Base-by-base conservation (phyloP, 441 rosid species). In the Gossypium schwendimanii region DNA sequence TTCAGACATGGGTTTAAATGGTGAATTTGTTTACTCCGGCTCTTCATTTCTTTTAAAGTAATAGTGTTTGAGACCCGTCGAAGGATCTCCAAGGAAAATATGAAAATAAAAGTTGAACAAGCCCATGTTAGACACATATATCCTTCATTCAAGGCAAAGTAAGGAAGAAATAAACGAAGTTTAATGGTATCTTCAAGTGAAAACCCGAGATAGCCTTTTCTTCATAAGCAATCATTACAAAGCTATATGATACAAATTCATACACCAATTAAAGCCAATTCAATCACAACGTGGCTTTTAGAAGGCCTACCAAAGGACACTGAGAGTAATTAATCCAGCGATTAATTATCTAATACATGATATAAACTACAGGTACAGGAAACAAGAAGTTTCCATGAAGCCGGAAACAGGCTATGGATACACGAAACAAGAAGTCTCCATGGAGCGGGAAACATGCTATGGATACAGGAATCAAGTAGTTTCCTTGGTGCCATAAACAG, bases 361-460 rank as follows among this genome's bases (percentile, higher is more conserved):
- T 23, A 11, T 57, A 23, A 57, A 57, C 15, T 57, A 23, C 62
- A 23, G 15, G 24, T 9, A 21, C 28, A 72, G 33, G 41, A 21
- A 57, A 24, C 36, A 5, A 23, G 36, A 4, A 58, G 62, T 57
- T 61, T 31, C 23, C 65, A 3, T 31, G 65, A 28, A 28, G 64
- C 44, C 41, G 11, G 41, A 28, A 28, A 60, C 41, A 28, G 64
- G 64, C 6, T 31, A 33, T 2, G 28, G 15, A 41, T 36, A 18
- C 8, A 53, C 24, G 58, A 53, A 49, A 4, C 57, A 17, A 15
- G 57, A 7, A 23, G 58, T 69, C 79, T 81, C 60, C 74, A 14
- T 33, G 55, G 14, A 41, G 57, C 36, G 17, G 6, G 57, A 20
- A 45, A 12, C 26, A 47, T 8, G 23, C 47, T 8, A 55, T 14